These are phyloP conservation scores for Metschnikowia cerradonensis DNA, from an alignment of 805 yeast genomes.

Conservation along the genomic window DNA sequence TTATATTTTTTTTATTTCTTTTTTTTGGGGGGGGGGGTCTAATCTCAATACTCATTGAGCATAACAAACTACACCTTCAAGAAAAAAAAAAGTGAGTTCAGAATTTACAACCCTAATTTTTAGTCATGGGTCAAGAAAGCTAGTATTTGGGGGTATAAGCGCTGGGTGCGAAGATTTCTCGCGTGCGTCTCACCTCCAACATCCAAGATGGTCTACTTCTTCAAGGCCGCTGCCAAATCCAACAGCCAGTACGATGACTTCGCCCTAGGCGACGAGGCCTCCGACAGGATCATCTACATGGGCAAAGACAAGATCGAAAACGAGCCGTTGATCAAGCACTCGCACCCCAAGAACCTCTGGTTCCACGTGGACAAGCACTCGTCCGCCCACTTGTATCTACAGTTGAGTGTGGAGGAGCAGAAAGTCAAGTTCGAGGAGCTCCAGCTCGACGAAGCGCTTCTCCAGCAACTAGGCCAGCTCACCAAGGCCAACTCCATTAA, in stretches of 20 bases:
- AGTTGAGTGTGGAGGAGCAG: constrained; percentile 46
- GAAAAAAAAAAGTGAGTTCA: no score
- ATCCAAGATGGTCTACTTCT: constrained; percentile 16
- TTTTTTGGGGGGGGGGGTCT: no score
- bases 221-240: constrained; percentile 11
- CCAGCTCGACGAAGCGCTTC: constrained; percentile 38
- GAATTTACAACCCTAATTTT: no score
- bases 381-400: constrained; percentile 72
- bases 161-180: neutral
- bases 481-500: constrained; percentile 75
- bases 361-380: constrained; percentile 76
- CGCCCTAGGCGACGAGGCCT: constrained; percentile 8
- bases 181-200: neutral
- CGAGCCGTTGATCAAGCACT: constrained; percentile 50
- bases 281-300: constrained; percentile 43
- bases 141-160: no score
- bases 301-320: constrained; percentile 74
- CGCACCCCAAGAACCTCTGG: constrained; percentile 68
- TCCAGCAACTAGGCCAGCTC: constrained; percentile 57
- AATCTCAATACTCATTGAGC: no score
- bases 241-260: constrained; percentile 17
- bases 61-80: no score
- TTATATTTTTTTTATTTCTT: no score
- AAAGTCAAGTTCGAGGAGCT: constrained; percentile 40
- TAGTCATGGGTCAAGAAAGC: no score